Conservation (phyloP, 2,329 filamentous ascomycete genomes). For the Orbilia ellipsospora region DNA sequence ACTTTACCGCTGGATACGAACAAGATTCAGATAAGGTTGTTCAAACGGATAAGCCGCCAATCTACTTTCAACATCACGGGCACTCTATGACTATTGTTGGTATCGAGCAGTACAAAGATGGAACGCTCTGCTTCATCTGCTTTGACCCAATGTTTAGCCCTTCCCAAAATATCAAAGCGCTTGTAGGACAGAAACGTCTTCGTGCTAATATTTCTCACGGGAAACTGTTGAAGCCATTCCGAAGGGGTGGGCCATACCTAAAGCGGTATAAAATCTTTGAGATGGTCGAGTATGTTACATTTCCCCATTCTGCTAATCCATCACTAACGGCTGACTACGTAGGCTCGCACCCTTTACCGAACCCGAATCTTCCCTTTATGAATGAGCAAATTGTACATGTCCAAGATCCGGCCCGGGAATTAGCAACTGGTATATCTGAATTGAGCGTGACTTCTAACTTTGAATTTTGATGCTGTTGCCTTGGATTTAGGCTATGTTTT, state of each 20-base stretch:
- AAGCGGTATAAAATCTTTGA: slow-evolving; percentile 81
- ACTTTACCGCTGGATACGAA: slow-evolving; percentile 69
- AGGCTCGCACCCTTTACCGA: slow-evolving; percentile 32
- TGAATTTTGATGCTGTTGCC: not conserved
- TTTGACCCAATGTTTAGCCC: slow-evolving; percentile 76
- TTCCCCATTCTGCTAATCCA: not conserved
- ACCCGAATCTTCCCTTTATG: slow-evolving; percentile 41
- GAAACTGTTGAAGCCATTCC: slow-evolving; percentile 76
- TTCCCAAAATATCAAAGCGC: slow-evolving; percentile 73
- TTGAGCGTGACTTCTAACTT: not conserved
- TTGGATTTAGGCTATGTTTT: not conserved
- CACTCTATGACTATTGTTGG: slow-evolving; percentile 93
- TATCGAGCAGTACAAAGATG: slow-evolving; percentile 75
- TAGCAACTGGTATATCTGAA: too few relatives aligned
- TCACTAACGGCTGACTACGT: slow-evolving; percentile 5
- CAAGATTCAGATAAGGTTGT: slow-evolving; percentile 69
- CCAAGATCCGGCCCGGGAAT: not conserved
- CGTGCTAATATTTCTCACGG: slow-evolving; percentile 66
- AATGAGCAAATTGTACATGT: slow-evolving; percentile 5
- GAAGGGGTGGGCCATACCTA: slow-evolving; percentile 75
- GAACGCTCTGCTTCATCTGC: slow-evolving; percentile 77
- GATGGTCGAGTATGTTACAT: slow-evolving; percentile 72
- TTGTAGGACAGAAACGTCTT: slow-evolving; percentile 66
- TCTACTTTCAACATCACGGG: slow-evolving; percentile 89
- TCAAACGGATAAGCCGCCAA: slow-evolving; percentile 78